phyloP scores from a whole-genome alignment of 805 yeast genomes.

The Metschnikowia matae region DNA sequence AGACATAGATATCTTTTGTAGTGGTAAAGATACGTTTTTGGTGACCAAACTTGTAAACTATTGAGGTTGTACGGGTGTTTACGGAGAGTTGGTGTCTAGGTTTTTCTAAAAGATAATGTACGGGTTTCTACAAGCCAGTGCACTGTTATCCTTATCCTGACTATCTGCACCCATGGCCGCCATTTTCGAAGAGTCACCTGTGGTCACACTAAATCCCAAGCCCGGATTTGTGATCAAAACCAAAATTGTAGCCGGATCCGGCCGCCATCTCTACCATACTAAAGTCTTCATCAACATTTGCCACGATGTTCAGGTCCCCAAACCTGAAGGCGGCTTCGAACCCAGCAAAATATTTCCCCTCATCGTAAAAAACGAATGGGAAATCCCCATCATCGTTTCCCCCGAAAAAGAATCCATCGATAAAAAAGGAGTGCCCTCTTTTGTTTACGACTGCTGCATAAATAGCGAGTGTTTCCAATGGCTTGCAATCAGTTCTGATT shows the following conservation, averaged over 20 bases:
- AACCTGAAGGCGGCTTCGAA: constrained; percentile 51
- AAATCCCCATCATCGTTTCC: constrained; percentile 75
- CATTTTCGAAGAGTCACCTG: constrained; percentile 12
- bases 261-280: constrained; percentile 33
- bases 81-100: neutral
- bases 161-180: constrained; percentile 13
- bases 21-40: no score
- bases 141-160: neutral
- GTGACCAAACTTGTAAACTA: no score
- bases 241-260: constrained; percentile 36
- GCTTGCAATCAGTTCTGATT: constrained; percentile 54
- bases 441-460: constrained; percentile 77
- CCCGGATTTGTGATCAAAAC: constrained; percentile 78
- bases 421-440: constrained; percentile 62
- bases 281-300: constrained; percentile 82
- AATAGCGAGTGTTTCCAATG: constrained; percentile 60
- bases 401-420: constrained; percentile 54
- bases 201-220: constrained; percentile 39
- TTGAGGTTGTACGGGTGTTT: no score
- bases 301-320: constrained; percentile 59
- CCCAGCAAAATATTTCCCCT: constrained; percentile 57
- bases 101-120: neutral
- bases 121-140: neutral
- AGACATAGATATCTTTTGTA: no score
- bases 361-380: constrained; percentile 74